Evolutionary conservation across 1,139 yeast genomes (phyloP), one percentile per base, ranked within the genome.

Genomic region (Diutina neorugosa): DNA sequence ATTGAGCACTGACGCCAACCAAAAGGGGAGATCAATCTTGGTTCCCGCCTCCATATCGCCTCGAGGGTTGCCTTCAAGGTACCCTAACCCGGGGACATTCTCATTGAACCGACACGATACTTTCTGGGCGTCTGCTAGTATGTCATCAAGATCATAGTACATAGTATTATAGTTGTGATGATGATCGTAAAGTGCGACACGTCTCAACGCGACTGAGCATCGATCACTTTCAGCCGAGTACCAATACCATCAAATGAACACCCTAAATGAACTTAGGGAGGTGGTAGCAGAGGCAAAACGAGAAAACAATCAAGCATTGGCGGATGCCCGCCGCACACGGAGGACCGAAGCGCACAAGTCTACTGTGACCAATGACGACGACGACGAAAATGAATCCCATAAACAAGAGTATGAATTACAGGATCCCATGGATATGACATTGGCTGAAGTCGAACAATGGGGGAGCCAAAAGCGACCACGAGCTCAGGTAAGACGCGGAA

Each of bases 81-180:
- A 89, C 2, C 96, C 97, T 23, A 91, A 69, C 0, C 94, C 94
- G 0, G 96, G 95, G 2, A 89, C 86, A 0, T 85, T 77, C 53
- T 83, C 77, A 61, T 86, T 84, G 70, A 90, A 89, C 53, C 77
- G 78, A 61, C 93, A 82, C 0, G 96, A 96, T 5, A 90, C 70
- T 62, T 83, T 84, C 69, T 85, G 76, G 1, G 71, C 67, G 53
- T 71, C 96, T 0, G 96, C 82, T 42, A 89, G 74, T n/a, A 90
- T 85, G 61, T 89, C 97, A 61, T 90, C 96, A 5, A 91, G 73
- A 63, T 86, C 91, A 70, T 86, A 90, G 70, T 91, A 91, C 50
- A 46, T 46, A 14, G 21, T 42, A 18, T 19, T 9, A 19, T 18
- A 7, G 19, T 8, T 8, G 19, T 42, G 16, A n/a, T 20, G n/a